Evolutionary conservation across 2,329 filamentous ascomycete species (phyloP), one percentile per base, ranked within the genome.

Genomic region (Fusarium humuli): DNA sequence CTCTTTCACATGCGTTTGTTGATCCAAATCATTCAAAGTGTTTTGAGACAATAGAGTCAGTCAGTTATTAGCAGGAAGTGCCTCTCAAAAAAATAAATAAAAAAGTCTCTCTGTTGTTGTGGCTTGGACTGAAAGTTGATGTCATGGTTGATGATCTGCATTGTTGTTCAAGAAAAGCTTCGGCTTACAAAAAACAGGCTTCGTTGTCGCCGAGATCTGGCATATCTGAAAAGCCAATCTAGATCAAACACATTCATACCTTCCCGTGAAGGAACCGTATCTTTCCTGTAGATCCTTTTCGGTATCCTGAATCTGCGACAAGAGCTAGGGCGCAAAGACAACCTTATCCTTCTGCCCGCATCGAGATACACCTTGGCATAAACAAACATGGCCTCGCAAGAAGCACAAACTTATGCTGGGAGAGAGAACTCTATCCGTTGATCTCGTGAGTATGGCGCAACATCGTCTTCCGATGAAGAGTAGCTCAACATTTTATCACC

Each of bases 141-240:
- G 53, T 52, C 60, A 59, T 27, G 23, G 20, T 57, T 37, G 20
- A 49, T 65, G 63, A 71, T 68, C 58, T 16, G 16, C 46, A 55
- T 41, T 49, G 20, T 57, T 29, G 29, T 58, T 49, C 32, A 57
- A 61, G 56, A 44, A 45, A 59, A 58, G 44, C 67, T 68, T 70
- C 34, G 45, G 54, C 67, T 44, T 53, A 64, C 23, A 56, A 29
- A 47, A 50, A 20, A 30, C 29, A 45, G 34, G 23, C 30, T 55
- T 59, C 37, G 32, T 27, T n/a, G 27, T 32, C 44, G 18, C 48
- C 45, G 23, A 55, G 27, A 52, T 40, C 44, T 27, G 22, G 20
- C 34, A 29, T 25, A 9, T 23, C 47, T 42, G 20, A 50, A 55
- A 55, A 14, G 16, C 18, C 12, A 20, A n/a, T 12, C 25, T 23